Percentiles rank a stretch among this genome's conserved stretches.
Conservation (phyloP, 371 early-diverging fungal species). For the Rhizopus microsporus region DNA sequence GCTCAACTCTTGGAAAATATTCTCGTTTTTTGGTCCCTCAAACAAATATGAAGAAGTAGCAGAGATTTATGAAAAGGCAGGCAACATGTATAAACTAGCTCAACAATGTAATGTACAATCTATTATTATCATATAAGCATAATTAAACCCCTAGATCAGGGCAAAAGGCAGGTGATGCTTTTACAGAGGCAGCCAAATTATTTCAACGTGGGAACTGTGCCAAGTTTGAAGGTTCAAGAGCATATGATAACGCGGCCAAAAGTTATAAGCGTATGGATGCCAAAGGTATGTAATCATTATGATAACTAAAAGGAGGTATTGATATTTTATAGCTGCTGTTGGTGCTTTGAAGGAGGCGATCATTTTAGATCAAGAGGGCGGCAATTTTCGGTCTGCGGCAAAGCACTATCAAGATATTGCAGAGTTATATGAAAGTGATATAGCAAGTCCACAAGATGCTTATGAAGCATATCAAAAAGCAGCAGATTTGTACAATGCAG, state of each 20-base stretch:
- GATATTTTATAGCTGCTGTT: conserved; percentile 69
- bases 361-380: conserved; percentile 75
- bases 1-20: conserved; percentile 55
- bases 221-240: conserved; percentile 54
- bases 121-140: background rate
- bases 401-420: conserved; percentile 92
- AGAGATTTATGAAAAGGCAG: conserved; percentile 89
- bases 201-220: conserved; percentile 68
- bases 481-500: conserved; percentile 88
- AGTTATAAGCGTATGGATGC: conserved; percentile 85
- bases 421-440: conserved; percentile 85
- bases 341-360: conserved; percentile 75
- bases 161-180: conserved; percentile 93
- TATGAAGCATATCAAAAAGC: conserved; percentile 87
- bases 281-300: conserved; percentile 52
- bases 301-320: background rate
- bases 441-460: conserved; percentile 77
- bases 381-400: conserved; percentile 92
- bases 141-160: conserved; percentile 44
- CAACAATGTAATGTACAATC: conserved; percentile 69
- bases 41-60: conserved; percentile 93
- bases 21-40: conserved; percentile 69
- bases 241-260: conserved; percentile 88
- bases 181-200: conserved; percentile 74
- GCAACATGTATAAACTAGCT: conserved; percentile 86